These are phyloP conservation scores for Quercus dentata DNA, from an alignment of 306 rosid species.

Conservation along the genomic window DNA sequence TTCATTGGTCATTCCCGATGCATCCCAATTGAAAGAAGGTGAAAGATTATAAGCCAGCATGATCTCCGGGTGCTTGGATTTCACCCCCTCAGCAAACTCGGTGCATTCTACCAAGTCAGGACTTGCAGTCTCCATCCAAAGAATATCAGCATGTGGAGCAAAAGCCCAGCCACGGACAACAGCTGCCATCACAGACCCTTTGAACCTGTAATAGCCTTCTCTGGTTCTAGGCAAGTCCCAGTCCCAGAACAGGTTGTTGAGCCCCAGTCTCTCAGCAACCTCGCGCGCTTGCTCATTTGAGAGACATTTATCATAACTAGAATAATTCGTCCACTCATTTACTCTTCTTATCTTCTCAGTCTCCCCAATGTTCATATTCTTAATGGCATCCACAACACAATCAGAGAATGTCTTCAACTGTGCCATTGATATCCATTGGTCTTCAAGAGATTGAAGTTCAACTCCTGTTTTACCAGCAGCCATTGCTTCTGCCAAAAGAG, in stretches of 20 bases:
- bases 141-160: conserved; percentile 71
- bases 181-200: conserved; percentile 75
- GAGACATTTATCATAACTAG: conserved; percentile 53
- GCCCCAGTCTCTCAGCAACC: conserved; percentile 59
- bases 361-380: conserved; percentile 40
- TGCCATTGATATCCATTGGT: conserved; percentile 66
- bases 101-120: conserved; percentile 77
- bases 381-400: conserved; percentile 62
- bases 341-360: conserved; percentile 55
- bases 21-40: conserved; percentile 98
- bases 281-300: conserved; percentile 71
- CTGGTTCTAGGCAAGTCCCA: conserved; percentile 95
- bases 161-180: conserved; percentile 84
- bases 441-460: conserved; percentile 77
- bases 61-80: conserved; percentile 46
- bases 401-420: conserved; percentile 74
- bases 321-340: conserved; percentile 59
- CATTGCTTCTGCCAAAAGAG: conserved; percentile 57
- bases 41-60: conserved; percentile 88
- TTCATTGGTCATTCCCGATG: conserved; percentile 81
- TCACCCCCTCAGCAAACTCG: conserved; percentile 69
- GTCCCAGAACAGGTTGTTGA: conserved; percentile 74
- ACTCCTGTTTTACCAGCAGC: conserved; percentile 68
- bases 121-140: conserved; percentile 91
- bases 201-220: conserved; percentile 88